These are phyloP conservation scores for Tieghemostelium lacteum DNA, from an alignment of 78 protist genomes.

Conservation along the genomic window DNA sequence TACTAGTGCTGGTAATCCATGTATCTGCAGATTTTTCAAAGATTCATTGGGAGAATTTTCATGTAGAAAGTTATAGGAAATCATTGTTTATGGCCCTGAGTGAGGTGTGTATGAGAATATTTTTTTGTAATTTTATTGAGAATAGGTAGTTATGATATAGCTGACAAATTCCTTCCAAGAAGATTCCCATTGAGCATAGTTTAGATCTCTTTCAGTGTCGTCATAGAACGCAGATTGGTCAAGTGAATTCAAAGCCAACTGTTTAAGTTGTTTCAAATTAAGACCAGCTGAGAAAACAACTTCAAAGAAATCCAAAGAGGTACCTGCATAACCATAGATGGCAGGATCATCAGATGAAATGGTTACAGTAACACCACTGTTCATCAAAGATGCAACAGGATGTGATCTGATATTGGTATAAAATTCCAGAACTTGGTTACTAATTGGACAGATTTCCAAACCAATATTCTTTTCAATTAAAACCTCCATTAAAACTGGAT, in stretches of 20 bases:
- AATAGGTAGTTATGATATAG: constrained; percentile 1
- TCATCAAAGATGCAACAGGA: constrained; percentile 59
- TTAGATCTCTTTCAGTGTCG: neutral
- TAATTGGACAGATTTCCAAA: constrained; percentile 87
- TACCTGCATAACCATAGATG: constrained; percentile 41
- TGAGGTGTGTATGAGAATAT: too few species aligned
- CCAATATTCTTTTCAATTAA: constrained; percentile 37
- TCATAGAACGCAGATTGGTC: neutral
- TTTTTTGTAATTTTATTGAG: too few species aligned
- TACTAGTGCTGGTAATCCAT: too few species aligned
- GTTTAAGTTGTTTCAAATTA: constrained; percentile 37
- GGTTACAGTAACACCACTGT: constrained; percentile 61
- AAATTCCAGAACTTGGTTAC: constrained; percentile 82
- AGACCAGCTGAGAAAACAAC: constrained; percentile 38
- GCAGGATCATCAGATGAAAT: constrained; percentile 81
- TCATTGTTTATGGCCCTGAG: too few species aligned
- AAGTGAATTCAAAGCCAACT: constrained; percentile 51
- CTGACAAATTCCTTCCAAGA: constrained; percentile 28
- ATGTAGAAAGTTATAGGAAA: too few species aligned
- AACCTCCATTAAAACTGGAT: constrained; percentile 55
- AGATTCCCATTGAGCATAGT: neutral
- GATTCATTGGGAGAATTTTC: too few species aligned
- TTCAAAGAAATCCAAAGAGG: constrained; percentile 65
- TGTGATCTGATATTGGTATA: constrained; percentile 75
- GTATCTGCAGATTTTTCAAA: too few species aligned